Conservation (phyloP, 306 rosid genomes). For the Castanospermum australe region DNA sequence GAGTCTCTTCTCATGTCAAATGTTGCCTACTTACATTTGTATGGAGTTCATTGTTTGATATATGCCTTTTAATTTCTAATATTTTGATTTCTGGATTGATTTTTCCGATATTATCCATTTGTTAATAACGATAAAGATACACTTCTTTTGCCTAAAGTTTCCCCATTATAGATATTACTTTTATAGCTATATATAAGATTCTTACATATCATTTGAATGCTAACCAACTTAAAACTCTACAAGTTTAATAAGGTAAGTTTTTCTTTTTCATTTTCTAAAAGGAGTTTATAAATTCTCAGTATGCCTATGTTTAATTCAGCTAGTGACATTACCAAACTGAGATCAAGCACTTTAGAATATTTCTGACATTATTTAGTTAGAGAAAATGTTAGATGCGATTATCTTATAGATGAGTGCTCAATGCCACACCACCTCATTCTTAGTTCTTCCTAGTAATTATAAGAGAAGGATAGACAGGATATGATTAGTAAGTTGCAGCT, state of each 20-base stretch:
- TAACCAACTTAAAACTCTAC: not conserved
- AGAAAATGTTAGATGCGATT: not conserved
- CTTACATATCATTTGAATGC: too few species aligned
- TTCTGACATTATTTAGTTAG: not conserved
- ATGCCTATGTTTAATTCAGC: not conserved
- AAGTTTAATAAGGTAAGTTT: not conserved
- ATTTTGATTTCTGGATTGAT: not conserved
- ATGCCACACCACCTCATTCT: not conserved
- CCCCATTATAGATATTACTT: too few species aligned
- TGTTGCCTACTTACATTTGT: not conserved
- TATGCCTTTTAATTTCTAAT: not conserved
- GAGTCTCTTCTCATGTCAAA: not conserved
- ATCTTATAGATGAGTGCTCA: not conserved
- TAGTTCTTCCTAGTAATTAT: not conserved
- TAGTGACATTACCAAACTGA: not conserved
- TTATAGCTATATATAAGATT: too few species aligned
- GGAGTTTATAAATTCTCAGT: not conserved
- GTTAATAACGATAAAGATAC: not conserved
- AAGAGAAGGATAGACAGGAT: not conserved
- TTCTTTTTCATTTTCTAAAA: not conserved
- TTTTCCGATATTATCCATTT: not conserved
- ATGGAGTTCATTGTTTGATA: not conserved
- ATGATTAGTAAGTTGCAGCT: not conserved
- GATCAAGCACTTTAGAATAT: not conserved
- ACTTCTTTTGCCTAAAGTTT: not conserved